A percentile compares a stretch with the other conserved stretches of the same genome.
Evolutionary conservation across 192 early-diverging fungal genomes (phyloP).

Genomic region (Rhizoclosmatium sp.): DNA sequence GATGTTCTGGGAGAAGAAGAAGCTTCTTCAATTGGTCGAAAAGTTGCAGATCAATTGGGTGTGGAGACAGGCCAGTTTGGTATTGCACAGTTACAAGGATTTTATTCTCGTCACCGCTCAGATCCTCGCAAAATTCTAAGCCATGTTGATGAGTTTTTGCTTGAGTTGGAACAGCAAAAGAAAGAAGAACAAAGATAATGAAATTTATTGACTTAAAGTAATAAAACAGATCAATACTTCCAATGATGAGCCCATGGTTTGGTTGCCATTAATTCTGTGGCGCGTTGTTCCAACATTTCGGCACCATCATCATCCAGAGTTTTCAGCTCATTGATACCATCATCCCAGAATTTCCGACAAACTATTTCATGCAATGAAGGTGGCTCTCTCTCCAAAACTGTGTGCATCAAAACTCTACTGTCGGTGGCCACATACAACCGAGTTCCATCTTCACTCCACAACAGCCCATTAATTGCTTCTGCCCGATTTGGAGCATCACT

Average conservation of each 20-base stretch:
- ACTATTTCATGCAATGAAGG: neutral
- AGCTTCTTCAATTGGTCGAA: constrained; percentile 27
- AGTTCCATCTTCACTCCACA: constrained; percentile 27
- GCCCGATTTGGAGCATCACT: neutral
- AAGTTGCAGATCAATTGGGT: constrained; percentile 52
- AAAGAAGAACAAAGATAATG: neutral
- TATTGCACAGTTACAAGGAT: constrained; percentile 85
- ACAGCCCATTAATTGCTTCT: constrained; percentile 11
- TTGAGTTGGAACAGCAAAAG: constrained; percentile 18
- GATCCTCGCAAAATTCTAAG: constrained; percentile 67
- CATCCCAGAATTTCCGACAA: constrained; percentile 9
- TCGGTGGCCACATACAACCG: constrained; percentile 22
- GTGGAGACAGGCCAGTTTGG: constrained; percentile 49
- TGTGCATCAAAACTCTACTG: constrained; percentile 23
- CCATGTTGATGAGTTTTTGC: constrained; percentile 38
- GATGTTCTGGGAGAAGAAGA: constrained; percentile 51
- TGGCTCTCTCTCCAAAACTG: neutral
- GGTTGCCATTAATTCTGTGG: neutral
- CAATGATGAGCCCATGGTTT: constrained; percentile 21
- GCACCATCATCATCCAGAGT: neutral
- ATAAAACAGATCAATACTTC: neutral
- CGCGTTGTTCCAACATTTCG: neutral
- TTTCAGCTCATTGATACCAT: too few species aligned
- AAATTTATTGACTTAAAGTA: neutral
- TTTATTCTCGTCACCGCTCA: constrained; percentile 82